Evolutionary conservation across 495 filamentous ascomycete genomes (phyloP).

Genomic region (Baudoinia panamericana): DNA sequence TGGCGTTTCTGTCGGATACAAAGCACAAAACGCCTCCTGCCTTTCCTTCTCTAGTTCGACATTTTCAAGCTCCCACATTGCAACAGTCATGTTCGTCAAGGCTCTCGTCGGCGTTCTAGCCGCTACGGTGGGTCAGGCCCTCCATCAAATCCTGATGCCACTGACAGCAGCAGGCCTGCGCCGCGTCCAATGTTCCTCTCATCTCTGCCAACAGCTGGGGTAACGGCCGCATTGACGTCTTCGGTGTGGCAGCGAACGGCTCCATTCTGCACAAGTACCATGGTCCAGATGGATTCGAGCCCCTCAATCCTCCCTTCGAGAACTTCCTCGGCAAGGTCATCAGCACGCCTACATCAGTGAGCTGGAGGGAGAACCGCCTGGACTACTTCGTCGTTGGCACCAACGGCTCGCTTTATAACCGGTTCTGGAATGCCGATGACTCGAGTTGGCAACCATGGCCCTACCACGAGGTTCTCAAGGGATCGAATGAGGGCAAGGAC

Average conservation of each 20-base stretch:
- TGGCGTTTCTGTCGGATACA: too few relatives aligned
- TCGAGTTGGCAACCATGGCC: constrained; percentile 1
- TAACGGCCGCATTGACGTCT: constrained; percentile 7
- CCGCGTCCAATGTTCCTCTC: not conserved
- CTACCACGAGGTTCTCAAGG: constrained; percentile 22
- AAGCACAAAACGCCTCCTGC: too few relatives aligned
- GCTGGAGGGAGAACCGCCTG: constrained; percentile 2
- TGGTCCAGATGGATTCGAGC: not conserved
- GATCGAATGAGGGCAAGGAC: not conserved
- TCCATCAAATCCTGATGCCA: too few relatives aligned
- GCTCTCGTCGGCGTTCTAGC: too few relatives aligned
- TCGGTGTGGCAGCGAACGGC: constrained; percentile 5
- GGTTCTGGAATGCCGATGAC: constrained; percentile 2
- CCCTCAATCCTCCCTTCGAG: constrained; percentile 1
- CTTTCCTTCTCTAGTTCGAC: too few relatives aligned
- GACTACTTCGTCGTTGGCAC: constrained; percentile 7
- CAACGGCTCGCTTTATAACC: constrained; percentile 1
- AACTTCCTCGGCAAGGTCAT: constrained; percentile 2
- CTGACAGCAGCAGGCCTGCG: not conserved
- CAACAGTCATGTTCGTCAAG: too few relatives aligned
- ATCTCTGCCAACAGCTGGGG: constrained; percentile 3
- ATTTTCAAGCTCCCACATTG: too few relatives aligned
- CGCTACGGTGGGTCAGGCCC: too few relatives aligned
- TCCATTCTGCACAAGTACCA: constrained; percentile 6
- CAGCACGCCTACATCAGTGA: constrained; percentile 1